These are phyloP conservation scores for Helminthosporium solani DNA, from an alignment of 2,329 filamentous ascomycete genomes.

Conservation along the genomic window DNA sequence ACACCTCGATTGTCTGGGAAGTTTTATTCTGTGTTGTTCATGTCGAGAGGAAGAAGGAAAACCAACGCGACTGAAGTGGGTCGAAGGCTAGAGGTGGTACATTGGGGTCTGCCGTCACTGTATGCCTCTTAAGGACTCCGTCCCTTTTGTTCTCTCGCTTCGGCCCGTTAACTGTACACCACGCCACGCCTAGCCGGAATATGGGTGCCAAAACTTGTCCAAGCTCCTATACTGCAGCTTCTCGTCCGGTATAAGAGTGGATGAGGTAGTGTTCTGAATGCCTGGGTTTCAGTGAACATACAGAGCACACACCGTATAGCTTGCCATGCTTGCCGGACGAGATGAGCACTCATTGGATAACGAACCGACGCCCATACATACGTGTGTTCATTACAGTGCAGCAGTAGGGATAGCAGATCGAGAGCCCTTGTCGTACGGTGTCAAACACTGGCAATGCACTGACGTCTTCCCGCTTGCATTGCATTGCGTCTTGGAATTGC, in stretches of 20 bases:
- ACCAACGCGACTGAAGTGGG: constrained; percentile 3
- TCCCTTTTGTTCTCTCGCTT: constrained; percentile 15
- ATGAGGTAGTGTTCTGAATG: constrained; percentile 11
- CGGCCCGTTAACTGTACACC: constrained; percentile 18
- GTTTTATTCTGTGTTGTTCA: too few species aligned
- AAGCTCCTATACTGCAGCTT: constrained; percentile 26
- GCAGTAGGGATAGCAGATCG: constrained; percentile 31
- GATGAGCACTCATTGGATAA: constrained; percentile 23
- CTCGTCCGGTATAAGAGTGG: constrained; percentile 32
- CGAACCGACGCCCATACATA: constrained; percentile 14
- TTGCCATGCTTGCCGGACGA: constrained; percentile 16
- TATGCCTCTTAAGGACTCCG: constrained; percentile 15
- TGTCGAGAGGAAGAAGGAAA: neutral
- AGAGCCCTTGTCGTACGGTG: constrained; percentile 35
- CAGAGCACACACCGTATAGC: constrained; percentile 23
- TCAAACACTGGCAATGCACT: constrained; percentile 35
- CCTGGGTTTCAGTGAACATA: constrained; percentile 24
- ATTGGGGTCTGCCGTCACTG: constrained; percentile 18
- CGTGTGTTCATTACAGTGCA: constrained; percentile 21
- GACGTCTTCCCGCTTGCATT: constrained; percentile 28
- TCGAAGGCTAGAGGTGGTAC: constrained; percentile 14
- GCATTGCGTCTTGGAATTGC: constrained; percentile 11
- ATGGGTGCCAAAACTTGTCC: constrained; percentile 34
- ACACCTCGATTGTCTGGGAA: too few species aligned
- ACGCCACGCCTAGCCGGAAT: constrained; percentile 22